Base-by-base conservation (phyloP, 257 asterid species). In the Jacaranda copaia region DNA sequence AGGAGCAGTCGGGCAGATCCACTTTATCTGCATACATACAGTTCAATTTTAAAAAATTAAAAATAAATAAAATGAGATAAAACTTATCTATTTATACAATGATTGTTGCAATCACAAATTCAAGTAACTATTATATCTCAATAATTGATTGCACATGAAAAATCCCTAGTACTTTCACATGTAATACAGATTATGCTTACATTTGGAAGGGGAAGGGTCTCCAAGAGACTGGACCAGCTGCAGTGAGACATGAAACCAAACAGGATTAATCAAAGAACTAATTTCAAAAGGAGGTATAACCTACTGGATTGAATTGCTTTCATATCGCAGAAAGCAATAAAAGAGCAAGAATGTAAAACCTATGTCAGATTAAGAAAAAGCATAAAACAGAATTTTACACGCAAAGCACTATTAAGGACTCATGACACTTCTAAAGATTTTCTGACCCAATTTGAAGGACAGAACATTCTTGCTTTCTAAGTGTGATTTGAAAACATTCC, bases 1-100 rank as follows among this genome's bases (percentile, higher is more conserved):
- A 56, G 97, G 97, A 68, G 98, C 94, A 73, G 98, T 87, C 73
- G 98, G 98, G 79, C 98, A 93, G 76, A 93, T 93, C 98, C 98
- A 93, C 78, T 93, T 93, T 70, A 93, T 91, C 98, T 93, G 94
- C 89, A 86, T 15, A 52, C 66, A 75, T 46, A 52, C 32, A 25
- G 32, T 25, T 25, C 32, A 25, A 25, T 25, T 32, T 71, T 19
- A 39, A 77, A 8, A 7, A 73, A 64, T 2, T 45, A 18, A 5
- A 12, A 4, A 52, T 38, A 43, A 60, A 69, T 58, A 71, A 49
- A 57, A 52, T 65, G 45, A 18, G 16, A 60, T 46, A 42, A 25
- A 51, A 49, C 71, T n/a, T 20, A 43, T 16, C 32, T 25, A 25
- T 25, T 25, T 25, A 25, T 25, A 25, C 32, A 25, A 25, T 25